Base-by-base conservation (phyloP, 495 filamentous ascomycete genomes). In the Penicillium cataractarum region DNA sequence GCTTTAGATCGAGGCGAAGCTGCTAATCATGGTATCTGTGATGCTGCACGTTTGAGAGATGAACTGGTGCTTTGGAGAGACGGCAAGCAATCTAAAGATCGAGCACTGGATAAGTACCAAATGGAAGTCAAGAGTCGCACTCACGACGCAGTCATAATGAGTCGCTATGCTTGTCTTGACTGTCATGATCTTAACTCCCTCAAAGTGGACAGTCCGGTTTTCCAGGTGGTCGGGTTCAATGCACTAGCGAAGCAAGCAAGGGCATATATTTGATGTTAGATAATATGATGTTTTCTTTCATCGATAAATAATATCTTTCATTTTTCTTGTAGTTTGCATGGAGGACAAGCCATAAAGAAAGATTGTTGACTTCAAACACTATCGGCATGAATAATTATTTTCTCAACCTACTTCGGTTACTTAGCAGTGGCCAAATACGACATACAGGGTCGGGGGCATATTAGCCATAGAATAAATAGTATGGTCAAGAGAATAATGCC, bases 181-280 rank as follows among this genome's bases (percentile, higher is more conserved):
- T 49, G 44, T 24, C 44, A 49, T 49, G 44, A 49, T 49, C 44
- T 49, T 5, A 26, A 49, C 8, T 22, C 44, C 15, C 44, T 49
- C 21, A 15, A 49, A 49, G 44, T 49, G 44, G 44, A 49, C 15
- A 49, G 44, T 24, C 44, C 44, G 12, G 44, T 49, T 22, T 49
- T 49, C 44, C 44, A 49, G 24, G 44, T 49, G 44, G 24, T 26
- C 13, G 44, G 44, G 10, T 48, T 48, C 22, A 48, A 48, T 6
- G 44, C 44, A 26, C 8, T 48, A 12, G 44, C 44, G 24, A 26
- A 21, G 19, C 44, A 21, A 48, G n/a, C 22, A 48, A 48, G 22
- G 13, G 44, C 44, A 26, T 39, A 39, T 5, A 39, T 17, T 39
- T 39, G 15, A 39, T 17, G 35, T 17, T 17, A 39, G 12, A 39